phyloP scores from a whole-genome alignment of 331 rosid genomes.

The Quercus tomentella region DNA sequence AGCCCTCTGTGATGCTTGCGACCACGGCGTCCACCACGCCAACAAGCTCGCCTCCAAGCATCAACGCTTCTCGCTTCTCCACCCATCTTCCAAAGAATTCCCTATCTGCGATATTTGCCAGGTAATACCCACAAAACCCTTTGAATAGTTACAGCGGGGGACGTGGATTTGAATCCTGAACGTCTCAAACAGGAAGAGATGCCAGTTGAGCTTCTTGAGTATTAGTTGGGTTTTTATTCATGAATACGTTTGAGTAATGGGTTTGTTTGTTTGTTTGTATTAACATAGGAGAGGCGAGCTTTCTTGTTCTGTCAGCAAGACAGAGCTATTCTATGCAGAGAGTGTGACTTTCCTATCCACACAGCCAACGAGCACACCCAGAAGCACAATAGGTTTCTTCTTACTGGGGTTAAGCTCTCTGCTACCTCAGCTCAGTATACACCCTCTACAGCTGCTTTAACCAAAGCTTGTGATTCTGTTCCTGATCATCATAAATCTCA shows the following conservation, averaged over 20 bases:
- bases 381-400: slow-evolving; percentile 76
- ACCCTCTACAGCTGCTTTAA: slow-evolving; percentile 15
- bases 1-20: slow-evolving; percentile 72
- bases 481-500: slow-evolving; percentile 24
- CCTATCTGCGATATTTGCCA: slow-evolving; percentile 81
- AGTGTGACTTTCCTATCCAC: slow-evolving; percentile 73
- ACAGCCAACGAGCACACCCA: slow-evolving; percentile 57
- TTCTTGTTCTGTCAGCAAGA: slow-evolving; percentile 85
- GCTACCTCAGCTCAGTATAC: slow-evolving; percentile 22
- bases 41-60: slow-evolving; percentile 85
- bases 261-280: not conserved
- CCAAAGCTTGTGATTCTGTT: not conserved
- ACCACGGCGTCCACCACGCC: slow-evolving; percentile 90
- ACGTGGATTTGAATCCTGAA: not conserved
- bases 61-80: slow-evolving; percentile 68
- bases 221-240: not conserved
- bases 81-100: slow-evolving; percentile 38
- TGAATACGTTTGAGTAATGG: not conserved
- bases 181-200: not conserved
- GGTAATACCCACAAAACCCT: slow-evolving; percentile 23
- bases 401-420: slow-evolving; percentile 68
- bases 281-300: slow-evolving; percentile 58
- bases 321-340: slow-evolving; percentile 80
- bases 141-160: no score
- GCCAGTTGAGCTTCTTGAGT: no score